Percentiles rank a stretch among this genome's conserved stretches.
phyloP scores from a whole-genome alignment of 345 rosid genomes.

The Aegle marmelos region DNA sequence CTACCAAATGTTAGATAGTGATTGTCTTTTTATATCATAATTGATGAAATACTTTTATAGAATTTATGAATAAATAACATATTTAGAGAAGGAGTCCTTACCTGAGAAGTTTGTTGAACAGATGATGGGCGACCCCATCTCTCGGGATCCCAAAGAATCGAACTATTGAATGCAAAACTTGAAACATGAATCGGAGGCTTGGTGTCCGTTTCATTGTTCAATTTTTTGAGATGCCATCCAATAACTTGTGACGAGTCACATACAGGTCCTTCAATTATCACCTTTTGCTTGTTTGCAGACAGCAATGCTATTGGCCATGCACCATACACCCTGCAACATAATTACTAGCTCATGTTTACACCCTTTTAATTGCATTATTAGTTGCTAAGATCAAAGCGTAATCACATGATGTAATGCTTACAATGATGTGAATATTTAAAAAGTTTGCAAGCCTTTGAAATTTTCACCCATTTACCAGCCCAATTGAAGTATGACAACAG shows the following conservation, averaged over 20 bases:
- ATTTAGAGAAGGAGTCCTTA: background rate
- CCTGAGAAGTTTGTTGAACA: constrained; percentile 61
- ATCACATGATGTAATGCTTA: background rate
- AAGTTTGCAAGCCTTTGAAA: background rate
- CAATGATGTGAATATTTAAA: background rate
- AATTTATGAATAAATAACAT: background rate
- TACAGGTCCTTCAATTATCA: constrained; percentile 73
- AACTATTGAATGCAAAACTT: constrained; percentile 71
- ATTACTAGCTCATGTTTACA: background rate
- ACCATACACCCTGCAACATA: constrained; percentile 63
- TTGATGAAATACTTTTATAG: background rate
- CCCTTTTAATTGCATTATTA: background rate
- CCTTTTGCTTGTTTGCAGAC: constrained; percentile 58
- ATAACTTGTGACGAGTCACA: constrained; percentile 76
- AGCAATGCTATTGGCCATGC: constrained; percentile 86
- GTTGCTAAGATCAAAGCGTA: background rate
- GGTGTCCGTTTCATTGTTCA: constrained; percentile 43
- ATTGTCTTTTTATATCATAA: background rate
- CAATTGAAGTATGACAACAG: background rate
- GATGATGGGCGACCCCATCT: constrained; percentile 89
- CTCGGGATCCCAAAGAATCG: constrained; percentile 86
- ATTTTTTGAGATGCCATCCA: constrained; percentile 80
- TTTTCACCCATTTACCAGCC: background rate
- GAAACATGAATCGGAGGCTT: constrained; percentile 59
- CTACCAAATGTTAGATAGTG: no score